Percentiles rank a stretch among this genome's conserved stretches.
These are phyloP conservation scores for Aspergillus sergii DNA, from an alignment of 2,329 filamentous ascomycete genomes.

Conservation along the genomic window DNA sequence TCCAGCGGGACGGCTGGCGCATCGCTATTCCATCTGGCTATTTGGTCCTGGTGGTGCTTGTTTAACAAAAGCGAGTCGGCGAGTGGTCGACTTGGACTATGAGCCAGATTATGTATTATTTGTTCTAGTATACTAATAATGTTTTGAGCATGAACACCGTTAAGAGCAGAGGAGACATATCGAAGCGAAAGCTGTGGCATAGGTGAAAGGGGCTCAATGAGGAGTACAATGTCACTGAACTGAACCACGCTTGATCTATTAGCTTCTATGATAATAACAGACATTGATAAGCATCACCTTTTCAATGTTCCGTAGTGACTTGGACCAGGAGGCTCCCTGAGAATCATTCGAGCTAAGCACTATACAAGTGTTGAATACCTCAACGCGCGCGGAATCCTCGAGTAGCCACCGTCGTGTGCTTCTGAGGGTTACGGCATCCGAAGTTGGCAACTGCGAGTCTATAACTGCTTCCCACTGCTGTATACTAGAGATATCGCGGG, in stretches of 20 bases:
- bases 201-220: too few species aligned
- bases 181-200: not conserved
- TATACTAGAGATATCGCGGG: not conserved
- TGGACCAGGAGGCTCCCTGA: too few species aligned
- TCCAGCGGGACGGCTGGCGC: not conserved
- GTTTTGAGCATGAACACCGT: not conserved
- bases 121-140: not conserved
- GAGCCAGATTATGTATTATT: not conserved
- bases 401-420: not conserved
- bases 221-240: not conserved
- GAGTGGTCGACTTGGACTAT: not conserved
- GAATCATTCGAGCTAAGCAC: not conserved
- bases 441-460: not conserved
- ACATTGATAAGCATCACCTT: not conserved
- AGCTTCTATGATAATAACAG: too few species aligned
- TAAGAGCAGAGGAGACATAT: not conserved
- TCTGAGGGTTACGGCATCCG: not conserved
- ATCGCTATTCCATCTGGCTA: not conserved
- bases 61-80: not conserved
- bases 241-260: not conserved
- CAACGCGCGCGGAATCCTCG: not conserved
- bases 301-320: not conserved
- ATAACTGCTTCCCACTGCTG: not conserved
- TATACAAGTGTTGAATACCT: not conserved
- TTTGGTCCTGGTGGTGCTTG: not conserved